Conservation (phyloP, 345 rosid species). For the Salix suchowensis region DNA sequence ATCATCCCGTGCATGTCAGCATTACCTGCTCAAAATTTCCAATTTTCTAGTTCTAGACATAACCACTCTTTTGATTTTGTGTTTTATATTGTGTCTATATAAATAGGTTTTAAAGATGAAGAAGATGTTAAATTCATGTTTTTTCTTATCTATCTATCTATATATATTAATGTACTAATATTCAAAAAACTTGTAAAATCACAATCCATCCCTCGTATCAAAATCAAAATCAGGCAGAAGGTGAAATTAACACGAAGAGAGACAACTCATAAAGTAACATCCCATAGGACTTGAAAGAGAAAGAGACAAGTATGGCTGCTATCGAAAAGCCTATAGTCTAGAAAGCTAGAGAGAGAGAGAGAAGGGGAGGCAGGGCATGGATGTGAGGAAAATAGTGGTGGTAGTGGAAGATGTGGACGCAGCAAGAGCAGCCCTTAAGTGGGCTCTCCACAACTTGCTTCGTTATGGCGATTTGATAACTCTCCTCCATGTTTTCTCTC, state of each 20-base stretch:
- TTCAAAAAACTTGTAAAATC: no score
- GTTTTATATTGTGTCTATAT: no score
- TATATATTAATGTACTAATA: no score
- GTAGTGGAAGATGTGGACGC: slow-evolving; percentile 44
- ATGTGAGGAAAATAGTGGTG: slow-evolving; percentile 38
- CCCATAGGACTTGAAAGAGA: neutral
- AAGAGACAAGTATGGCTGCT: neutral
- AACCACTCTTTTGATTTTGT: no score
- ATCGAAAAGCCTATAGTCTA: neutral
- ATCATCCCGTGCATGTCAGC: no score
- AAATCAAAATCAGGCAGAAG: neutral
- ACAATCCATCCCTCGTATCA: no score
- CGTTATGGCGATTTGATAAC: slow-evolving; percentile 41
- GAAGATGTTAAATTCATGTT: no score
- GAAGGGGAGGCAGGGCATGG: slow-evolving; percentile 19
- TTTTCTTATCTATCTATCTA: no score
- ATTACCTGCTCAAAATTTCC: no score
- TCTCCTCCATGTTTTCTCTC: slow-evolving; percentile 41
- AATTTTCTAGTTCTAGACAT: no score
- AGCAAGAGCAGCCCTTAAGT: slow-evolving; percentile 42
- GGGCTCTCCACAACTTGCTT: slow-evolving; percentile 45
- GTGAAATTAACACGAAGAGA: neutral
- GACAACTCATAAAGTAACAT: neutral
- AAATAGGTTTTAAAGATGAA: no score
- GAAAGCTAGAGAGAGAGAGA: neutral